Evolutionary conservation across 148 eudicot genomes (phyloP).

Genomic region (Selenicereus undatus): DNA sequence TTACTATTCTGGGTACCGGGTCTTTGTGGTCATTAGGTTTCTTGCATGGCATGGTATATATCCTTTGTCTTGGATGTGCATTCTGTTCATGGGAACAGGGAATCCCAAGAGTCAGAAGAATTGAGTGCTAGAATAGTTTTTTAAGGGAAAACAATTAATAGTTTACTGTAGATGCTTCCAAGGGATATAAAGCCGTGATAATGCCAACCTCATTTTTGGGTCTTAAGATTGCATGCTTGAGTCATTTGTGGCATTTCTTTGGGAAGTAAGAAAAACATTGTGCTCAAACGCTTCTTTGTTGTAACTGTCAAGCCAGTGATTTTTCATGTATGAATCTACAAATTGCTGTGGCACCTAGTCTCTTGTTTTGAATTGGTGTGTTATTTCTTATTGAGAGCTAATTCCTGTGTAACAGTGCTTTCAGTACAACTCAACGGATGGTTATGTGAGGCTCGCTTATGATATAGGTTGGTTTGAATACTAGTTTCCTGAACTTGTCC

Average conservation of each 20-base stretch:
- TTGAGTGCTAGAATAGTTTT: not conserved
- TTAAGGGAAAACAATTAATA: not conserved
- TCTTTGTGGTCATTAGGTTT: not conserved
- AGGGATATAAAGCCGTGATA: not conserved
- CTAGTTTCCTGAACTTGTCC: not conserved
- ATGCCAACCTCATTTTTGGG: not conserved
- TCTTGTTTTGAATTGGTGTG: not conserved
- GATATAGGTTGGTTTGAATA: conserved; percentile 62
- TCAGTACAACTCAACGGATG: conserved; percentile 92
- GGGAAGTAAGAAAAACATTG: not conserved
- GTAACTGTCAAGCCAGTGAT: too few species aligned
- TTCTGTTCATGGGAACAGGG: not conserved
- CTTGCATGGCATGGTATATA: not conserved
- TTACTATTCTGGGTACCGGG: not conserved
- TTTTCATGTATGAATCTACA: not conserved
- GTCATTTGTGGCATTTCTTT: not conserved
- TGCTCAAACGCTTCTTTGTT: not conserved
- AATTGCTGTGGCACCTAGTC: not conserved
- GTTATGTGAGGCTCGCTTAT: conserved; percentile 93
- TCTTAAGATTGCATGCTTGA: not conserved
- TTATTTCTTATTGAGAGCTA: conserved; percentile 9
- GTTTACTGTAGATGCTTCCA: not conserved
- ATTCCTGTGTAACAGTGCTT: conserved; percentile 12
- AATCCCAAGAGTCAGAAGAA: not conserved
- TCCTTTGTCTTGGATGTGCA: not conserved